Base-by-base conservation (phyloP, 116 monocot species). In the Cymodocea nodosa region DNA sequence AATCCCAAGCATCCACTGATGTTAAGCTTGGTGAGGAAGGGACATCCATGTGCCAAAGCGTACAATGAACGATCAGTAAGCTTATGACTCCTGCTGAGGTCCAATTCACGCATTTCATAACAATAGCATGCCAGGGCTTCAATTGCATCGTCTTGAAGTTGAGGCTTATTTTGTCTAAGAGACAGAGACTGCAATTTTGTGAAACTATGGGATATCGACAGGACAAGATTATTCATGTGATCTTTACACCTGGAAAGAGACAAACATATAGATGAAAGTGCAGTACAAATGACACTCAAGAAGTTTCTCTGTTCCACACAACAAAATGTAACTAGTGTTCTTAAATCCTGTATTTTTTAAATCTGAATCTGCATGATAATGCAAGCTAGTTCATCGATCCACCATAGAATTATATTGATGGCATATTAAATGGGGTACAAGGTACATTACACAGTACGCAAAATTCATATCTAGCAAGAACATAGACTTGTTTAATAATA, bases 1-100 rank as follows among this genome's bases (percentile, higher is more conserved):
- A 97, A 91, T 22, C 80, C 64, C 15, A 80, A 73, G 59, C 97
- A 97, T 23, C 97, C 97, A 68, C 91, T 88, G 67, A 97, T 82
- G 52, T 97, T 97, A 44, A 97, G 85, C 51, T 71, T 83, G 30
- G 82, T 78, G 34, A 97, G 88, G 17, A 50, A 56, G 6, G 88
- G 83, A 4, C 97, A 97, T 51, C 91, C 91, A 79, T 77, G 72
- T 3, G 97, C 82, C 73, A 97, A 67, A n/a, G 91, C 81, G 77
- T 82, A 88, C 52, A 97, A 70, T 6, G 97, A 83, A 18, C 35
- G 23, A 71, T 97, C 91, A 16, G 68, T 84, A 12, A 97, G 80
- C 66, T 65, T 85, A 25, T 75, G 78, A 68, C 97, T 84, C 80
- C 80, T 84, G 79, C 91, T 88, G 69, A 97, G 97, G 57, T 97